Evolutionary conservation across 2,329 filamentous ascomycete genomes (phyloP).

Genomic region (Hypoxylon rubiginosum): DNA sequence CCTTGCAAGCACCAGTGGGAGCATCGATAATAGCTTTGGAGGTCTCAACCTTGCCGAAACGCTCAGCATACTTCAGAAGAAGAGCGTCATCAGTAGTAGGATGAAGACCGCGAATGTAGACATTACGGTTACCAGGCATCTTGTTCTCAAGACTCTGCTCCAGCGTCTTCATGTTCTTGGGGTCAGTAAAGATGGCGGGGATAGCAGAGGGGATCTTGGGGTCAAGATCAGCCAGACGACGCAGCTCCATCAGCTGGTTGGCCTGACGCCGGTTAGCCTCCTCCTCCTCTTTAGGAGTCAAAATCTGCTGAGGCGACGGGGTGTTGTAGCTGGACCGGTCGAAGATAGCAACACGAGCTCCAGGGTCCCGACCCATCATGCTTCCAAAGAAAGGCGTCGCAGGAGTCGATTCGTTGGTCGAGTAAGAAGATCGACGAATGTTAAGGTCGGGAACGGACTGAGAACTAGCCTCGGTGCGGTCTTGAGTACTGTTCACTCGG

Average conservation of each 20-base stretch:
- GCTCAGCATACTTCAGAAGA: constrained; percentile 82
- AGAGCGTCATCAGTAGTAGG: constrained; percentile 96
- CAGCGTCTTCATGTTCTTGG: constrained; percentile 87
- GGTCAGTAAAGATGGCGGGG: constrained; percentile 87
- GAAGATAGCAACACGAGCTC: constrained; percentile 68
- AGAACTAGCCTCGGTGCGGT: constrained; percentile 62
- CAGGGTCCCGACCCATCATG: constrained; percentile 70
- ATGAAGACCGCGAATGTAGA: constrained; percentile 96
- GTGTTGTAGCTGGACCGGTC: constrained; percentile 76
- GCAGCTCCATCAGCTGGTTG: background rate
- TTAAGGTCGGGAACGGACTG: constrained; percentile 73
- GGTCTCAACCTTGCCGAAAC: constrained; percentile 94
- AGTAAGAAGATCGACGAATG: constrained; percentile 76
- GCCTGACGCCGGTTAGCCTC: constrained; percentile 55
- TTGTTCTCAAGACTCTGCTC: constrained; percentile 96
- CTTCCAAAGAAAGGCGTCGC: constrained; percentile 75
- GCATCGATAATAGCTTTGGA: constrained; percentile 99
- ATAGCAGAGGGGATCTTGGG: constrained; percentile 89
- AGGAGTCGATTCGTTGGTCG: constrained; percentile 75
- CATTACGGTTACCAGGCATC: constrained; percentile 91
- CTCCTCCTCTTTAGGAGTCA: constrained; percentile 55
- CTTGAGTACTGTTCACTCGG: constrained; percentile 59
- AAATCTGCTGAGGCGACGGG: constrained; percentile 73
- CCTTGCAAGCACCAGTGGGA: constrained; percentile 93
- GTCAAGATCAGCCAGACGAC: constrained; percentile 74